Base-by-base conservation (phyloP, 1,139 yeast genomes). In the Debaryomyces subglobosus region DNA sequence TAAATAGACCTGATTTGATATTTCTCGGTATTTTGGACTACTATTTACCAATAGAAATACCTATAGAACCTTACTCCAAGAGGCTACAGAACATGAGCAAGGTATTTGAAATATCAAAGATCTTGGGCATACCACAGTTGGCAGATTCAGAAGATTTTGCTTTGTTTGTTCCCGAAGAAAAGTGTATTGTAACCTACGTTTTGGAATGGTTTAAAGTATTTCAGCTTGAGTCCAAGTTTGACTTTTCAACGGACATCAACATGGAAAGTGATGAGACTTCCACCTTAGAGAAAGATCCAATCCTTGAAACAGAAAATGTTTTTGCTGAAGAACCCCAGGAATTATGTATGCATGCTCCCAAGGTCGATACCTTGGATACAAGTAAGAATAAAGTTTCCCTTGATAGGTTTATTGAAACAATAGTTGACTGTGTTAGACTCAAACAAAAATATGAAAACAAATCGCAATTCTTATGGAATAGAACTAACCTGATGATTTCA, bases 91-190 rank as follows among this genome's bases (percentile, higher is more conserved):
- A 64, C 44, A 49, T 70, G 49, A 46, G 53, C 7, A 43, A 45
- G 9, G 57, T 67, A n/a, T 49, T 70, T 18, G 48, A 52, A 4
- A 60, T 56, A 48, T 62, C 69, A 4, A 62, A 61, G 20, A 73
- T 78, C 47, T 73, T 83, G 23, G 81, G 81, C 0, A 80, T 86
- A 36, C 82, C 86, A 0, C 76, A 70, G 47, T 65, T 85, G 41
- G 72, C 83, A n/a, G 88, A 84, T 49, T 77, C 75, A 1, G 86
- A 82, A 40, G 89, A 85, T 63, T 76, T 85, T 49, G 71, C 71
- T 44, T 69, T 72, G 12, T 60, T 69, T 21, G 74, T 71, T 23
- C 87, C 87, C 0, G 90, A 85, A 57, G 91, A 86, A 57, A 78
- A 83, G 53, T 78, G 86, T 39, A 71, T 86, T n/a, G 74, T 85